Percentiles rank a stretch among this genome's conserved stretches.
These are phyloP conservation scores for Ogataea sp. DNA, from an alignment of 805 yeast species.

Conservation along the genomic window DNA sequence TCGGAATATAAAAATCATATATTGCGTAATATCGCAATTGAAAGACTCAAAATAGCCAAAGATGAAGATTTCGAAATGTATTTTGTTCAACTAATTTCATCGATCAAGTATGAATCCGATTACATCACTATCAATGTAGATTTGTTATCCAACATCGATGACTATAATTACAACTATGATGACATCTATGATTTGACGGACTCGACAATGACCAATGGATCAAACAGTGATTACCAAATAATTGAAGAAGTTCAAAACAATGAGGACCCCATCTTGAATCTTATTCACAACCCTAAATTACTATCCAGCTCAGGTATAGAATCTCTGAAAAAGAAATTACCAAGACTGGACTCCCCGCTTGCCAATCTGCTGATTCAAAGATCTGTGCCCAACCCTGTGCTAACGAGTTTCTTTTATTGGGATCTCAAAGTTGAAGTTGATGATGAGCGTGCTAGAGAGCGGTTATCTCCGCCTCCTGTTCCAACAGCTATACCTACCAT, in stretches of 20 bases:
- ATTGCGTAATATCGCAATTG: conserved; percentile 83
- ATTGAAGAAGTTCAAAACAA: conserved; percentile 18
- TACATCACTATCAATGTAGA: no score
- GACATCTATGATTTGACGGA: conserved; percentile 14
- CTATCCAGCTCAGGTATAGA: conserved; percentile 6
- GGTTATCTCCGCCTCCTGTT: no score
- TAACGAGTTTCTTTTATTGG: conserved; percentile 90
- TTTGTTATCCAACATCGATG: conserved; percentile 15
- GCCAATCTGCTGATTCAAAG: conserved; percentile 71
- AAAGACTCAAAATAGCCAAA: conserved; percentile 66
- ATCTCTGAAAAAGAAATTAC: conserved; percentile 9
- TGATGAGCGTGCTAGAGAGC: conserved; percentile 31
- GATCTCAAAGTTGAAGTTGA: conserved; percentile 81
- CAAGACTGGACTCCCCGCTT: conserved; percentile 42
- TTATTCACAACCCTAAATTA: conserved; percentile 17
- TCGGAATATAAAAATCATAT: conserved; percentile 64
- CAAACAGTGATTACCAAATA: conserved; percentile 27
- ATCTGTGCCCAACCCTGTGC: conserved; percentile 51
- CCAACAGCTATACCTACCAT: no score
- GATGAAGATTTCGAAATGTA: conserved; percentile 78
- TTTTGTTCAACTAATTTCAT: conserved; percentile 84
- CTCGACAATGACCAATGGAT: conserved; percentile 17
- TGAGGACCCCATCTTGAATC: conserved; percentile 17
- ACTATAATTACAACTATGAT: conserved; percentile 5
- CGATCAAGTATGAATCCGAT: conserved; percentile 65